phyloP scores from a whole-genome alignment of 495 filamentous ascomycete genomes.

The Cercophora sp. region DNA sequence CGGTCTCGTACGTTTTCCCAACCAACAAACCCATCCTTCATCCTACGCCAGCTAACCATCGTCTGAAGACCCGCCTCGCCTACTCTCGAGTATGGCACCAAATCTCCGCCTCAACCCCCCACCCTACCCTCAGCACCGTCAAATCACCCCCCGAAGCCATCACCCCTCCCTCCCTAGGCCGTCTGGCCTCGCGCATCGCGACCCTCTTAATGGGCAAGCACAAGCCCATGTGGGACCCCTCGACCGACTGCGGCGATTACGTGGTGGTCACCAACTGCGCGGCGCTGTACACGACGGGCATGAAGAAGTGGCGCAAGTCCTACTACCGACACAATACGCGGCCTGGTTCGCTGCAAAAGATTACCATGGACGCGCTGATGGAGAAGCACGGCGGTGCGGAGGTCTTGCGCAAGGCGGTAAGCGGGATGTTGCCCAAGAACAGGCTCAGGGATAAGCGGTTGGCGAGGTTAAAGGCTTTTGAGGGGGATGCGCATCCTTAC shows the following conservation, averaged over 20 bases:
- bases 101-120: conserved; percentile 61
- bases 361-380: conserved; percentile 94
- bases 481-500: conserved; percentile 86
- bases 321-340: conserved; percentile 93
- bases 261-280: conserved; percentile 89
- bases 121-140: conserved; percentile 50
- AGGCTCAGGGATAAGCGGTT: conserved; percentile 77
- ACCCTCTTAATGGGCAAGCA: conserved; percentile 96
- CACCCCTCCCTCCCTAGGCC: conserved; percentile 70
- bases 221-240: conserved; percentile 95
- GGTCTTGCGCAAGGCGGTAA: conserved; percentile 85
- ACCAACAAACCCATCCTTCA: neutral
- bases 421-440: conserved; percentile 98
- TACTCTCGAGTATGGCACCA: conserved; percentile 95
- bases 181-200: conserved; percentile 87
- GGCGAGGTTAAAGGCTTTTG: conserved; percentile 91
- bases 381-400: conserved; percentile 91
- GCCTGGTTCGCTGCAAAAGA: conserved; percentile 77
- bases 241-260: conserved; percentile 98
- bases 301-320: conserved; percentile 87
- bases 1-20: conserved; percentile 52
- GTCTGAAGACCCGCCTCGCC: conserved; percentile 79
- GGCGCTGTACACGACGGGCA: conserved; percentile 81
- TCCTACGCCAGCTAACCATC: conserved; percentile 6
- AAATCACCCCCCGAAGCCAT: conserved; percentile 49